Evolutionary conservation across 345 rosid genomes (phyloP), one percentile per base, ranked within the genome.

Genomic region (Brassica nigra): DNA sequence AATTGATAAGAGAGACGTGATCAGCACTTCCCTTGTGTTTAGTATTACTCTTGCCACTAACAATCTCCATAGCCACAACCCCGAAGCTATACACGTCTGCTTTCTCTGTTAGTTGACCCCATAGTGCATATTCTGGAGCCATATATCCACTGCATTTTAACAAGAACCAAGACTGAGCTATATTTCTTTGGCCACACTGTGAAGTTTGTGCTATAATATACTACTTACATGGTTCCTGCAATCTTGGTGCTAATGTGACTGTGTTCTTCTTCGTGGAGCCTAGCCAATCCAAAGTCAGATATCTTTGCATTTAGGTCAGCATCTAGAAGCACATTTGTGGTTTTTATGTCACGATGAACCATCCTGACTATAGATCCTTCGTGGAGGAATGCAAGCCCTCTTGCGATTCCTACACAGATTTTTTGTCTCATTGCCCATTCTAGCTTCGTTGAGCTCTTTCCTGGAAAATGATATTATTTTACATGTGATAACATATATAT

Each of bases 251-350:
- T 89, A 36, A 90, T 83, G 74, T 86, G 92, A 49, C 78, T 83
- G 44, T 87, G 81, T 7, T 86, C 91, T 59, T 72, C 87, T 27
- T 84, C 88, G 10, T 85, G 49, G 52, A 86, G 88, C 78, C 84
- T 84, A 59, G 95, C 92, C 81, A 90, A 70, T 4, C 92, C 95
- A 65, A 90, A 90, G 67, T 90, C 95, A 0, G 92, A 90, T 75
- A 90, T 90, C 66, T 86, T 90, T 5, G 95, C 84, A 67, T 85
- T 90, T 1, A 88, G 75, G 61, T 86, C 80, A 0, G 14, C 47
- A 18, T 90, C 89, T 23, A 90, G 86, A n/a, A 88, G 86, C 30
- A 89, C 85, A 68, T 90, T 90, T 3, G 89, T 81, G 16, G 82
- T 83, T 79, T 90, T 90, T 65, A 90, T 90, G 74, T 90, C 94